Conservation (phyloP, 2,329 filamentous ascomycete species). For the Cladorrhinum sp. region DNA sequence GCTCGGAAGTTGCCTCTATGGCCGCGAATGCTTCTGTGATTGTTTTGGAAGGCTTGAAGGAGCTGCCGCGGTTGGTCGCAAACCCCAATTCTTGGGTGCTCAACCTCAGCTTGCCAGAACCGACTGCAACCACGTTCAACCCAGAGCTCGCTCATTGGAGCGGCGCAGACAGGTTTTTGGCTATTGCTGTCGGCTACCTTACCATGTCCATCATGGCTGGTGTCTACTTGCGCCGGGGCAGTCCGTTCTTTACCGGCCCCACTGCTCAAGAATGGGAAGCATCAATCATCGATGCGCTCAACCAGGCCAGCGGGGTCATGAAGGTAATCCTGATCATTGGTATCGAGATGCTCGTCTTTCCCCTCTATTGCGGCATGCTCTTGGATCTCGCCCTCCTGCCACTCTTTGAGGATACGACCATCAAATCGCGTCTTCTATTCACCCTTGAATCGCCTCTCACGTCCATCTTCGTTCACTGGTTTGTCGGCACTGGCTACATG, state of each 20-base stretch:
- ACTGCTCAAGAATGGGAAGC: conserved; percentile 67
- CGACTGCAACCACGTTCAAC: conserved; percentile 41
- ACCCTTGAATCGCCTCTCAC: conserved; percentile 77
- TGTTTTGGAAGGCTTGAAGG: conserved; percentile 29
- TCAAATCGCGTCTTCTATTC: conserved; percentile 75
- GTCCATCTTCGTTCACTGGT: conserved; percentile 97
- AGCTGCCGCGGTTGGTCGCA: conserved; percentile 36
- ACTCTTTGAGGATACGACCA: conserved; percentile 76
- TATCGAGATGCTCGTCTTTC: conserved; percentile 98
- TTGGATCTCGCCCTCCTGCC: conserved; percentile 86
- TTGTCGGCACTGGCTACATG: conserved; percentile 98
- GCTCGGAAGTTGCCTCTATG: conserved; percentile 21
- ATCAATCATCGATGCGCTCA: conserved; percentile 74
- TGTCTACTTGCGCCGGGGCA: conserved; percentile 73
- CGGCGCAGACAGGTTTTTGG: conserved; percentile 61
- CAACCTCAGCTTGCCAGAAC: conserved; percentile 47
- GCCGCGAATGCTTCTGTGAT: conserved; percentile 23
- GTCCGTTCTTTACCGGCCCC: conserved; percentile 60
- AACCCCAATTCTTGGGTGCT: conserved; percentile 59
- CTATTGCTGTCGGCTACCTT: conserved; percentile 77
- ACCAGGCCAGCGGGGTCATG: conserved; percentile 93
- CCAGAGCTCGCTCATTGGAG: conserved; percentile 66
- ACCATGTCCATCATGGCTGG: conserved; percentile 72
- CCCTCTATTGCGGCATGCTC: conserved; percentile 88
- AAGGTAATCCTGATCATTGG: conserved; percentile 98